These are phyloP conservation scores for Talaromyces liani DNA, from an alignment of 495 filamentous ascomycete species.

Conservation along the genomic window DNA sequence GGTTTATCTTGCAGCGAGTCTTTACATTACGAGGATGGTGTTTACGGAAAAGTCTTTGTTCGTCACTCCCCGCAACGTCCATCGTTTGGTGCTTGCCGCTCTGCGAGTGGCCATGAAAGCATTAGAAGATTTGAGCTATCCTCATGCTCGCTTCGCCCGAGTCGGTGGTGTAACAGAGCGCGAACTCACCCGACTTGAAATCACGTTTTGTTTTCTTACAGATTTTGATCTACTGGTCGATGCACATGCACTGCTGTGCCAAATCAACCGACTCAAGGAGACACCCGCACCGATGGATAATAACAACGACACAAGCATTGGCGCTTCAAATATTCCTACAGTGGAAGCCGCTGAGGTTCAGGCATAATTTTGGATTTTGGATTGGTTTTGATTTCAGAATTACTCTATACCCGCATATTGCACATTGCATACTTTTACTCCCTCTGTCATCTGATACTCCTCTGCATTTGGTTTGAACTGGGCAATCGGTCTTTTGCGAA, in stretches of 20 bases:
- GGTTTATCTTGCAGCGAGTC: constrained; percentile 85
- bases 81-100: constrained; percentile 78
- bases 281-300: neutral
- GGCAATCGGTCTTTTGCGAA: neutral
- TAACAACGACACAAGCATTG: neutral
- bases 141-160: constrained; percentile 73
- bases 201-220: constrained; percentile 81
- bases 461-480: neutral
- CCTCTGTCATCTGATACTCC: neutral
- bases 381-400: neutral
- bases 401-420: neutral
- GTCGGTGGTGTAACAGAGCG: constrained; percentile 81
- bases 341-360: neutral
- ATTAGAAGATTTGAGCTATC: constrained; percentile 79
- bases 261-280: constrained; percentile 22
- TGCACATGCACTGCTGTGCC: constrained; percentile 48
- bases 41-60: constrained; percentile 64
- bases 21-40: constrained; percentile 80
- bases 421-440: neutral
- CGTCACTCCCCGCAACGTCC: constrained; percentile 75
- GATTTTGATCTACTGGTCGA: constrained; percentile 75
- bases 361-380: neutral
- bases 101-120: constrained; percentile 88
- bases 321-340: neutral
- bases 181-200: constrained; percentile 77